Evolutionary conservation across 2,329 filamentous ascomycete species (phyloP), one percentile per base, ranked within the genome.

Genomic region (Pyrenochaeta sp.): DNA sequence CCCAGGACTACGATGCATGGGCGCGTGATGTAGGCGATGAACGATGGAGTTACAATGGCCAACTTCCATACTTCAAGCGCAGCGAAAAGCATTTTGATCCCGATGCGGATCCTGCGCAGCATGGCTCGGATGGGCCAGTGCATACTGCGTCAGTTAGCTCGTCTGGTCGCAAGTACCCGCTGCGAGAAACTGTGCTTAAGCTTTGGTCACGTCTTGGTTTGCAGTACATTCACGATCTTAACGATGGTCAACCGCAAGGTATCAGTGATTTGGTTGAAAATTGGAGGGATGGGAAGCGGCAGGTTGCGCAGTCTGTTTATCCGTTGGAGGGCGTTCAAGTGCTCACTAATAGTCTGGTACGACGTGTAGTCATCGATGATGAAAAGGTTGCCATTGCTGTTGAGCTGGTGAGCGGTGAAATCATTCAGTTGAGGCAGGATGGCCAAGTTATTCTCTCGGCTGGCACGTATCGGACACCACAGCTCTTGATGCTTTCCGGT

Each of bases 401-500:
- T 5, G 64, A 69, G 47, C 34, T 61, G 3, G 58, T 24, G 1
- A 55, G 54, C 45, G 66, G 65, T 19, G 45, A 60, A 12, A 27
- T 43, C 10, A 24, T 25, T 8, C 5, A 43, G 3, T 5, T 43
- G 22, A 43, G 25, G 40, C 39, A 62, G 27, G 22, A 46, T 5
- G 67, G 67, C 5, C 58, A 77, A 57, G 67, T 75, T n/a, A 62
- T 76, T 37, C 36, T 76, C 0, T 65, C 67, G 19, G 66, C 72
- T 25, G 74, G 73, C 10, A 62, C 72, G 2, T 68, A 74, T 42
- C 58, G 65, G 30, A 73, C 73, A 3, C 72, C 74, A 1, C 54
- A 70, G n/a, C 30, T 76, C 13, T 61, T 76, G 5, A 58, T 70
- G 57, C 60, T 71, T n/a, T 75, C 72, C 13, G 73, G 73, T 3